These are phyloP conservation scores for Helicostylum pulchrum DNA, from an alignment of 192 early-diverging fungal species.

Conservation along the genomic window DNA sequence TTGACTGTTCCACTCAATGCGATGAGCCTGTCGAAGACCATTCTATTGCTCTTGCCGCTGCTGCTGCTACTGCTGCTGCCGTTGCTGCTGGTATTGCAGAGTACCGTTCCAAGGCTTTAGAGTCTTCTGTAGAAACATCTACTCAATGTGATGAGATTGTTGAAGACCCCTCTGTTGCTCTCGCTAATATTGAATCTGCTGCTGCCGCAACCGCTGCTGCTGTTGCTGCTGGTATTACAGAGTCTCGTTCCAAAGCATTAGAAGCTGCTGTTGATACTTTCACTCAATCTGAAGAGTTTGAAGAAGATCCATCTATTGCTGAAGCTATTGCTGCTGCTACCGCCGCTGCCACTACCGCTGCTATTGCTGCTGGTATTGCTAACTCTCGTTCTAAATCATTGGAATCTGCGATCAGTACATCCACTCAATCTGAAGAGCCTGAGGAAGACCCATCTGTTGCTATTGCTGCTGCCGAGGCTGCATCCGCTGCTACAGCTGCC, in stretches of 20 bases:
- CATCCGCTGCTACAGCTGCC: no score
- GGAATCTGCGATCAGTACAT: neutral
- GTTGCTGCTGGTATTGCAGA: no score
- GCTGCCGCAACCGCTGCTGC: neutral
- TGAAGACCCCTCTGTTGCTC: neutral
- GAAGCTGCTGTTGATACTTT: neutral
- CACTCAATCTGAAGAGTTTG: neutral
- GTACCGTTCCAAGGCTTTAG: no score
- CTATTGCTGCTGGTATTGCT: neutral
- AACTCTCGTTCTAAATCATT: neutral
- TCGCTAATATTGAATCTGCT: neutral
- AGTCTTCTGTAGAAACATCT: neutral
- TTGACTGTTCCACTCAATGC: no score
- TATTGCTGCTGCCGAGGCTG: no score
- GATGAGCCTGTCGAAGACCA: no score
- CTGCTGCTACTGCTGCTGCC: no score
- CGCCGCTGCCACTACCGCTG: neutral
- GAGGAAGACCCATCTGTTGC: no score
- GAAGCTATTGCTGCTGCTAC: constrained; percentile 5
- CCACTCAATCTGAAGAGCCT: neutral
- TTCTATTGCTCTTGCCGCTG: no score
- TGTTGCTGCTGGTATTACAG: neutral
- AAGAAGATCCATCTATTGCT: constrained; percentile 12
- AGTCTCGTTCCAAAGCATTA: neutral
- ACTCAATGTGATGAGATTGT: neutral